Evolutionary conservation across 2,329 filamentous ascomycete genomes (phyloP).

Genomic region (Diaporthe sp.): DNA sequence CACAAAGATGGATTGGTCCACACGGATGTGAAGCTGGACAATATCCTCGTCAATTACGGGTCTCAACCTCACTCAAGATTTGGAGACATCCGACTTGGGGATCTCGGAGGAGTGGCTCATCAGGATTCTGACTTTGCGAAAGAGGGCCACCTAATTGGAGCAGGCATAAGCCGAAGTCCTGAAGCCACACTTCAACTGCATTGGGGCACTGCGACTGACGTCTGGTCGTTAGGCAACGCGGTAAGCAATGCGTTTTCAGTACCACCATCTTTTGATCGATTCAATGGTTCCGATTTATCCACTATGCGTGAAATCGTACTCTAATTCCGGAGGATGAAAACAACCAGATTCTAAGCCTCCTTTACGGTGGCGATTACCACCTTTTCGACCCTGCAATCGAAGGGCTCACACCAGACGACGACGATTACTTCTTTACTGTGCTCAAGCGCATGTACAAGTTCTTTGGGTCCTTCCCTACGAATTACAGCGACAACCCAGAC

Average conservation of each 20-base stretch:
- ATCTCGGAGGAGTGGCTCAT: slow-evolving; percentile 45
- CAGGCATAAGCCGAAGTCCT: slow-evolving; percentile 45
- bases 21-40: slow-evolving; percentile 49
- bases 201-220: slow-evolving; percentile 46
- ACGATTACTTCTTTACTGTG: slow-evolving; percentile 46
- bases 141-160: slow-evolving; percentile 46
- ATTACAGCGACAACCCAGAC: not conserved
- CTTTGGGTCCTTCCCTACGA: not conserved
- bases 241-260: no score
- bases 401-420: slow-evolving; percentile 41
- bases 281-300: no score
- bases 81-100: slow-evolving; percentile 47
- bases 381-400: slow-evolving; percentile 46
- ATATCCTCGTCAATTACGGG: slow-evolving; percentile 46
- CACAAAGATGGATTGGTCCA: slow-evolving; percentile 47
- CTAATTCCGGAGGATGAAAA: no score
- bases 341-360: slow-evolving; percentile 45
- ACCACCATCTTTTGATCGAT: no score
- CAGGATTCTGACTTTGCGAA: slow-evolving; percentile 45
- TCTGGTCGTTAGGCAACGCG: slow-evolving; percentile 49
- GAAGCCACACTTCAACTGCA: slow-evolving; percentile 46
- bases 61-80: slow-evolving; percentile 40
- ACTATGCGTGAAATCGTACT: no score
- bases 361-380: slow-evolving; percentile 46
- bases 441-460: slow-evolving; percentile 46